Base-by-base conservation (phyloP, 2,329 filamentous ascomycete genomes). In the Fusarium beomiforme region DNA sequence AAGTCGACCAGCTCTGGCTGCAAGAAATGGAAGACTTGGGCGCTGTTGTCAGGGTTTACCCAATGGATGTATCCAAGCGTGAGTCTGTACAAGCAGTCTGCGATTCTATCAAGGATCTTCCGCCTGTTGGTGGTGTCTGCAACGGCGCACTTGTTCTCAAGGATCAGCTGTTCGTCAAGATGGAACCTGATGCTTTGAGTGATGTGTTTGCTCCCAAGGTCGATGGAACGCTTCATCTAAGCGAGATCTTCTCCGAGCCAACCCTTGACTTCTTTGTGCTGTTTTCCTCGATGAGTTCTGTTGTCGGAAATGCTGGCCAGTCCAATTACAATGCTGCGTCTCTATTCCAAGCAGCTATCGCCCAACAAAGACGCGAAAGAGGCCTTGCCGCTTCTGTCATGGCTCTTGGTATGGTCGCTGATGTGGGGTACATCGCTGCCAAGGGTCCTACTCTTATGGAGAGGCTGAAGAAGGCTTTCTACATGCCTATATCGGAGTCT, bases 171-270 rank as follows among this genome's bases (percentile, higher is more conserved):
- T 59, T 59, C 7, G 34, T 59, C 13, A 54, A 54, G 47, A 60
- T 60, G 57, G 47, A 37, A 2, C 44, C 36, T 14, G 46, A 54
- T n/a, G 57, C 57, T 12, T 11, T 60, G 23, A 55, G 7, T 1
- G 57, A 60, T 2, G 57, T 60, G 14, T 54, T 60, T 36, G 47
- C 37, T 2, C 59, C 59, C 6, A 62, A 62, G 54, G 59, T 62
- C 5, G 50, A 47, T 17, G 59, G 59, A 16, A 59, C 53, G 0
- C 41, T 46, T 1, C 33, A 62, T 6, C 36, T 62, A 0, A 33
- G 57, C 44, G 42, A 42, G 0, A 41, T 62, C 4, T 62, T 62
- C 23, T 42, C 41, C 1, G 53, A 59, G 4, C 34, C 53, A 1
- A 47, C 23, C 0, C 23, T 62, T 10, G 59, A 62, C 23, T 62